Evolutionary conservation across 179 eudicot species (phyloP).

Genomic region (Silene noctiflora): DNA sequence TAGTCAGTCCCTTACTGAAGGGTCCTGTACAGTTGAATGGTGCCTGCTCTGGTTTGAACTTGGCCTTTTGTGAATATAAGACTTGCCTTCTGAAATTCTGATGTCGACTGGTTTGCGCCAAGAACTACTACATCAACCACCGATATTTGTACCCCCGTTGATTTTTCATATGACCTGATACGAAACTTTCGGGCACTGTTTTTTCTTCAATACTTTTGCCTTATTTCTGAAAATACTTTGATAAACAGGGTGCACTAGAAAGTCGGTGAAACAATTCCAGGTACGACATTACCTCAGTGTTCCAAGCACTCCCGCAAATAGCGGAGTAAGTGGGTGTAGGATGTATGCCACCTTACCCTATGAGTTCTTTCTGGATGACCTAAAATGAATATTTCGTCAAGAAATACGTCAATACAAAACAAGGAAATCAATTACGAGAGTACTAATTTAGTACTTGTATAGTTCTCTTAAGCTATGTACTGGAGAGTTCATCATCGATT

Average conservation of each 20-base stretch:
- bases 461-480: slow-evolving; percentile 14
- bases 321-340: no score
- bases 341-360: no score
- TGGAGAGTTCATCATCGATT: slow-evolving; percentile 37
- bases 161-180: no score
- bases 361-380: no score
- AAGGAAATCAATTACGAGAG: background rate
- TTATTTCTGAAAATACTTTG: no score
- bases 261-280: background rate
- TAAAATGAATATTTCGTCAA: no score
- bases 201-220: background rate
- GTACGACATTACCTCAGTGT: no score
- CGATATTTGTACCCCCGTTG: background rate
- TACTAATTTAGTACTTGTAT: slow-evolving; percentile 16
- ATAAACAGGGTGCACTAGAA: background rate
- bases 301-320: no score
- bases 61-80: slow-evolving; percentile 27
- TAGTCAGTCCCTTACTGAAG: slow-evolving; percentile 9
- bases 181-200: background rate
- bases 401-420: no score
- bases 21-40: slow-evolving; percentile 30
- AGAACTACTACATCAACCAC: background rate
- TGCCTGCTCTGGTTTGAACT: slow-evolving; percentile 9
- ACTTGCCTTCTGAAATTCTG: slow-evolving; percentile 19
- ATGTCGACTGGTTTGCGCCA: background rate